Evolutionary conservation across 2,329 filamentous ascomycete genomes (phyloP).

Genomic region (Fusarium incarnatum): DNA sequence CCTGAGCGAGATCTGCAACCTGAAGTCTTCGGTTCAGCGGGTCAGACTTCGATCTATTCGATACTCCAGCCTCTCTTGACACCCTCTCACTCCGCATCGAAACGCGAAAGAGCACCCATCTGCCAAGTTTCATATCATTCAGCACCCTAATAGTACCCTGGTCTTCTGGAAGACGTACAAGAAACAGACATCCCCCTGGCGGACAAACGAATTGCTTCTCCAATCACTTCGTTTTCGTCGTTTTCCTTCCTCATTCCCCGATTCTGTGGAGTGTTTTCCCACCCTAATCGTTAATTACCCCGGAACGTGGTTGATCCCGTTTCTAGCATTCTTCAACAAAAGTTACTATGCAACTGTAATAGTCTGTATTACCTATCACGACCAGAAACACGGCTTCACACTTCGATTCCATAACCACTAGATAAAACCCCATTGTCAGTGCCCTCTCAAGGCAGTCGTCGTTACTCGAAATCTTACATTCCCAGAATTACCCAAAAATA

Average conservation of each 20-base stretch:
- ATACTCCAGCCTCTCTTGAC: slow-evolving; percentile 28
- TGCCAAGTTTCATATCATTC: slow-evolving; percentile 32
- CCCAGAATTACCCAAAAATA: slow-evolving; percentile 12
- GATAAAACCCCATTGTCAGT: slow-evolving; percentile 26
- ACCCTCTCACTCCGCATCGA: slow-evolving; percentile 24
- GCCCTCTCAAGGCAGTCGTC: background rate
- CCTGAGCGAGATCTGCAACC: slow-evolving; percentile 38
- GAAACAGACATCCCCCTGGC: slow-evolving; percentile 35
- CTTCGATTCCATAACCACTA: slow-evolving; percentile 23
- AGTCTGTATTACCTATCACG: slow-evolving; percentile 26
- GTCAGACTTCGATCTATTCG: slow-evolving; percentile 37
- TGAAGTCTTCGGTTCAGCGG: slow-evolving; percentile 40
- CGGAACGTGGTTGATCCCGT: slow-evolving; percentile 32
- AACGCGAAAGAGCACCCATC: slow-evolving; percentile 35
- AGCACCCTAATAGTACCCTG: slow-evolving; percentile 27
- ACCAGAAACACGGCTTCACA: slow-evolving; percentile 22
- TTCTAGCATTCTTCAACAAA: slow-evolving; percentile 18
- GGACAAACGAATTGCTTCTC: slow-evolving; percentile 28
- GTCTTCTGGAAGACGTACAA: slow-evolving; percentile 38
- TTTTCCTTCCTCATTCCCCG: slow-evolving; percentile 10
- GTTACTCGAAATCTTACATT: slow-evolving; percentile 1
- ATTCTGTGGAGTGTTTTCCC: slow-evolving; percentile 16
- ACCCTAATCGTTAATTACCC: slow-evolving; percentile 43
- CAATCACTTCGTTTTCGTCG: slow-evolving; percentile 26
- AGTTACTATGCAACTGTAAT: slow-evolving; percentile 34